A percentile compares a stretch with the other conserved stretches of the same genome.
Conservation (phyloP, 208 protist genomes). For the Leishmania lainsoni region DNA sequence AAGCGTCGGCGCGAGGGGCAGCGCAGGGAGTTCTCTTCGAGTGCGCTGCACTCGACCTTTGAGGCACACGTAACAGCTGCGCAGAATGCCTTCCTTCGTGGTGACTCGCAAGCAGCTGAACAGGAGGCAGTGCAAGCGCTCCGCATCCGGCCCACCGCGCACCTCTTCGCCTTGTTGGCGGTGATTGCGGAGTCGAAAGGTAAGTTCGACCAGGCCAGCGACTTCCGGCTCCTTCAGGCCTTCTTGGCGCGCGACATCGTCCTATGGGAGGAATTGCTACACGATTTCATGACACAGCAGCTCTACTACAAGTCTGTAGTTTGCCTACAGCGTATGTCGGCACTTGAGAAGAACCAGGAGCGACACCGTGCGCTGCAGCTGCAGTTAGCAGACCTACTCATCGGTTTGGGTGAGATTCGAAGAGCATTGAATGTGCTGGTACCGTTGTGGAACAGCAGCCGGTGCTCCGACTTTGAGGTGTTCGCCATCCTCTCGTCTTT, state of each 20-base stretch:
- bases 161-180: conserved; percentile 82
- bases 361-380: conserved; percentile 81
- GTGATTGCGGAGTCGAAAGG: conserved; percentile 82
- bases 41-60: conserved; percentile 56
- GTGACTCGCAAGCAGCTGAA: conserved; percentile 65
- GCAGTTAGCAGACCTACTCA: conserved; percentile 84
- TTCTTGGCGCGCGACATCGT: conserved; percentile 78
- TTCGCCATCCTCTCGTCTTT: conserved; percentile 85
- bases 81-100: conserved; percentile 69
- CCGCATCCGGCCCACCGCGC: conserved; percentile 77
- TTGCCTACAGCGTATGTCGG: conserved; percentile 80
- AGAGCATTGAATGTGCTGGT: conserved; percentile 71
- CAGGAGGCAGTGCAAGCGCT: conserved; percentile 67
- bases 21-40: conserved; percentile 53
- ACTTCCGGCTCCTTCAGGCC: conserved; percentile 88
- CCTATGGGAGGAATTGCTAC: conserved; percentile 86
- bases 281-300: conserved; percentile 84
- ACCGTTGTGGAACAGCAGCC: conserved; percentile 77
- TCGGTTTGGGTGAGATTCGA: conserved; percentile 83
- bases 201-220: conserved; percentile 82
- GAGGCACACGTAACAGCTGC: conserved; percentile 66
- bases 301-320: conserved; percentile 88
- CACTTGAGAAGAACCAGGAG: conserved; percentile 58
- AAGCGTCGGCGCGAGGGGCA: conserved; percentile 32
- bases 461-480: conserved; percentile 85